Evolutionary conservation across 768 basidiomycete genomes (phyloP).

Genomic region (Leccinum subgranulosum): DNA sequence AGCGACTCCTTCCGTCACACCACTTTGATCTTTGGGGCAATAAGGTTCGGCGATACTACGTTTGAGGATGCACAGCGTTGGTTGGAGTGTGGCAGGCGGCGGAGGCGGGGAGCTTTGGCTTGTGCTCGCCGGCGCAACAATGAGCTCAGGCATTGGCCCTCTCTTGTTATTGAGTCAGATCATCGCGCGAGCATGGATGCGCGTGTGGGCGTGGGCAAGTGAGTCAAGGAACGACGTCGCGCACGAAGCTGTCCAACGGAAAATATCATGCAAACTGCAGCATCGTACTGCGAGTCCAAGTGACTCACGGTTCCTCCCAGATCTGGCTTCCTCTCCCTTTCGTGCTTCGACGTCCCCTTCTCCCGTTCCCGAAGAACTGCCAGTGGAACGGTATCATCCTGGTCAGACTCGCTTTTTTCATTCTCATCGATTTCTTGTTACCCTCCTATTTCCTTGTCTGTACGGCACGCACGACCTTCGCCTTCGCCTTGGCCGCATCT

Average conservation of each 20-base stretch:
- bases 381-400: not conserved
- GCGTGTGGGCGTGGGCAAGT: too few species aligned
- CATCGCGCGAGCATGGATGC: too few species aligned
- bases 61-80: conserved; percentile 46
- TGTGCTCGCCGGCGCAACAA: too few species aligned
- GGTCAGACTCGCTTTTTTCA: not conserved
- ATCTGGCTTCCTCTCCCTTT: conserved; percentile 41
- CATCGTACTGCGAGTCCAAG: conserved; percentile 1
- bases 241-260: too few species aligned
- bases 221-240: too few species aligned
- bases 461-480: conserved; percentile 36
- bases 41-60: too few species aligned
- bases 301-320: conserved; percentile 57
- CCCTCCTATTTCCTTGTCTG: not conserved
- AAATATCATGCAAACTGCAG: not conserved
- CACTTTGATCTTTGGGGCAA: too few species aligned
- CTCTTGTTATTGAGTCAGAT: too few species aligned
- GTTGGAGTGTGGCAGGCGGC: conserved; percentile 56
- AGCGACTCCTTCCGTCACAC: too few species aligned
- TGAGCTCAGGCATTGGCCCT: too few species aligned
- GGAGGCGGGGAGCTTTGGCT: conserved; percentile 42
- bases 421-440: too few species aligned
- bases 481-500: not conserved
- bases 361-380: not conserved
- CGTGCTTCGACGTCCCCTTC: not conserved